phyloP scores from a whole-genome alignment of 441 rosid genomes.

The Populus hybrid region DNA sequence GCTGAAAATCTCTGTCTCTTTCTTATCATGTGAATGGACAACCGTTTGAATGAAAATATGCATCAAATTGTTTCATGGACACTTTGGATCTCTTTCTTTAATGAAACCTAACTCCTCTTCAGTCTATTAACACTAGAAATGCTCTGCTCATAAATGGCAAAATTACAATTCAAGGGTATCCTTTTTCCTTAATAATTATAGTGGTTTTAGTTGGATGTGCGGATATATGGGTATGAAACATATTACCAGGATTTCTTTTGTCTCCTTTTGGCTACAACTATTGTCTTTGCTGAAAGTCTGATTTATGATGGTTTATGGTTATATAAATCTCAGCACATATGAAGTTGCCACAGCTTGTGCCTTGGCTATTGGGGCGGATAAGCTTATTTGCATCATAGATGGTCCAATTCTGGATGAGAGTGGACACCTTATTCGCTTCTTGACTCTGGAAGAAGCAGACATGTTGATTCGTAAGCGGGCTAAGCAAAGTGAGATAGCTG shows the following conservation, averaged over 20 bases:
- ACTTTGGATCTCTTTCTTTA: not conserved
- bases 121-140: constrained; percentile 1
- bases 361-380: constrained; percentile 87
- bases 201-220: too few species aligned
- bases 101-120: not conserved
- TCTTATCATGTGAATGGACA: not conserved
- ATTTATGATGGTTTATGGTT: constrained; percentile 11
- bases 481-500: constrained; percentile 89
- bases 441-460: constrained; percentile 90
- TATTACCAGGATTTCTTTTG: not conserved
- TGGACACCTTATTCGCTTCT: constrained; percentile 76
- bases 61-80: not conserved
- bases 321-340: constrained; percentile 61
- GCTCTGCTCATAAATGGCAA: too few species aligned
- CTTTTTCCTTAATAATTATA: too few species aligned
- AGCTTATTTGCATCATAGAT: constrained; percentile 86
- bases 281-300: not conserved
- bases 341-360: constrained; percentile 99
- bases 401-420: constrained; percentile 87
- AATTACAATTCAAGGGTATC: too few species aligned
- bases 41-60: not conserved
- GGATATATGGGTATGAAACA: not conserved
- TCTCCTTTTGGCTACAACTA: not conserved
- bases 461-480: constrained; percentile 73
- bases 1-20: constrained; percentile 17